These are phyloP conservation scores for Ophiosphaerella herpotricha DNA, from an alignment of 2,329 filamentous ascomycete genomes.

Conservation along the genomic window DNA sequence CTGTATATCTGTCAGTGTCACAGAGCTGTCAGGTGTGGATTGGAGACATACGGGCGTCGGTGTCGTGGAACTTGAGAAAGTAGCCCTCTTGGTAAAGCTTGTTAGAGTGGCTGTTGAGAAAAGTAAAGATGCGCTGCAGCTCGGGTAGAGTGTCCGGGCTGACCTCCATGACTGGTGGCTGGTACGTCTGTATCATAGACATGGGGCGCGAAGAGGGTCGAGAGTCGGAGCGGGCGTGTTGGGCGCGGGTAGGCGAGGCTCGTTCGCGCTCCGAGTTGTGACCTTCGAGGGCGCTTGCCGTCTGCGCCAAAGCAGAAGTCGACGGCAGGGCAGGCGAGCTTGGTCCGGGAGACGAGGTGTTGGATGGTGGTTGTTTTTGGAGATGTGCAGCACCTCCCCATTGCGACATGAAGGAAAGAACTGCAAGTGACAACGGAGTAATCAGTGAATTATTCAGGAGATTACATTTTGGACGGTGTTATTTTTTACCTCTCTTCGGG, in stretches of 20 bases:
- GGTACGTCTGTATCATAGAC: constrained; percentile 85
- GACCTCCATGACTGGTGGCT: constrained; percentile 84
- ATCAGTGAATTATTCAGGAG: constrained; percentile 20
- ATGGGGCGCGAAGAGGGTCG: constrained; percentile 68
- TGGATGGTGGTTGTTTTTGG: constrained; percentile 29
- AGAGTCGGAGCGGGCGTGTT: constrained; percentile 52
- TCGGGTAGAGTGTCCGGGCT: constrained; percentile 86
- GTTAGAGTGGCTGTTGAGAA: constrained; percentile 91
- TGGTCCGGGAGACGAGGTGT: constrained; percentile 36
- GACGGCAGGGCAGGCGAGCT: constrained; percentile 41
- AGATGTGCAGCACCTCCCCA: constrained; percentile 59
- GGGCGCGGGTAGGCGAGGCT: constrained; percentile 40
- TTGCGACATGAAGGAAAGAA: constrained; percentile 87
- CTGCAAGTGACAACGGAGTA: constrained; percentile 54
- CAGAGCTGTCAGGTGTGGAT: not conserved
- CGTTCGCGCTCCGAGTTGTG: constrained; percentile 25
- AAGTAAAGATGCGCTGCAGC: constrained; percentile 90
- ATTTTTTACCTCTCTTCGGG: constrained; percentile 43
- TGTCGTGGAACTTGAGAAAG: constrained; percentile 93
- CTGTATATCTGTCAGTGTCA: constrained; percentile 54
- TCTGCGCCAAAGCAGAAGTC: constrained; percentile 27
- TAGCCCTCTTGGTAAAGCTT: constrained; percentile 98
- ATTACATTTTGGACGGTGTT: constrained; percentile 7
- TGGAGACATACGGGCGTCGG: constrained; percentile 77
- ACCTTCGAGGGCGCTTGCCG: constrained; percentile 38